A percentile compares a stretch with the other conserved stretches of the same genome.
phyloP scores from a whole-genome alignment of 2,329 filamentous ascomycete species.

The Cladosporium sp. region DNA sequence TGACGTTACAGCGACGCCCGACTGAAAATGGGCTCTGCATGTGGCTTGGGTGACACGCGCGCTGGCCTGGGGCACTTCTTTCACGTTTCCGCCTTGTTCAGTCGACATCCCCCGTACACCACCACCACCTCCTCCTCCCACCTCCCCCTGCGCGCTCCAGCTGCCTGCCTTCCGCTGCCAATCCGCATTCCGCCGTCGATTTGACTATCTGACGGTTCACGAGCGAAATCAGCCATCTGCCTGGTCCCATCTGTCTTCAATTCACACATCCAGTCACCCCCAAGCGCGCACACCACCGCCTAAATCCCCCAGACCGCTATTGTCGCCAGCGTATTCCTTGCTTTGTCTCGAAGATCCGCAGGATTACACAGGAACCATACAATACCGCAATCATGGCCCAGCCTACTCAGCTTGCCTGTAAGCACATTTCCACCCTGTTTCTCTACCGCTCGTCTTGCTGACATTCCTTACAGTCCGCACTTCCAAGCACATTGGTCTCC shows the following conservation, averaged over 20 bases:
- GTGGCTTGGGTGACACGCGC: conserved; percentile 2
- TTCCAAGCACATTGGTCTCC: conserved; percentile 91
- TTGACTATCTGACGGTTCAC: conserved; percentile 20
- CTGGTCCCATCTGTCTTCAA: conserved; percentile 5
- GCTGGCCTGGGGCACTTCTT: background rate
- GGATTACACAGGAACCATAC: background rate
- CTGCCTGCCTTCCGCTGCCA: conserved; percentile 19
- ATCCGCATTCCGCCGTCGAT: conserved; percentile 18
- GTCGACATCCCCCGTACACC: background rate
- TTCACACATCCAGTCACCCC: conserved; percentile 1
- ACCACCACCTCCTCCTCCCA: background rate
- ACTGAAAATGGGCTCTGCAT: background rate
- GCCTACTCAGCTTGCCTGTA: conserved; percentile 90
- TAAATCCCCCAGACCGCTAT: background rate
- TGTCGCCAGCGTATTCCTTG: background rate
- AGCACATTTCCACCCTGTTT: conserved; percentile 32
- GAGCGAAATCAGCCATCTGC: conserved; percentile 17
- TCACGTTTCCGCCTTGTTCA: background rate
- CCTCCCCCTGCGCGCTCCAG: conserved; percentile 15
- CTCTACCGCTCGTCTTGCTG: conserved; percentile 11
- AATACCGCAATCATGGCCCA: conserved; percentile 64
- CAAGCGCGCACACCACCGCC: conserved; percentile 9
- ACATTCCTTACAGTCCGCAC: conserved; percentile 66
- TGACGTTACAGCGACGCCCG: background rate
- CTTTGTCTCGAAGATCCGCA: background rate